Evolutionary conservation across 164 flowering plant genomes (phyloP).

Genomic region (Berberis thunbergii): DNA sequence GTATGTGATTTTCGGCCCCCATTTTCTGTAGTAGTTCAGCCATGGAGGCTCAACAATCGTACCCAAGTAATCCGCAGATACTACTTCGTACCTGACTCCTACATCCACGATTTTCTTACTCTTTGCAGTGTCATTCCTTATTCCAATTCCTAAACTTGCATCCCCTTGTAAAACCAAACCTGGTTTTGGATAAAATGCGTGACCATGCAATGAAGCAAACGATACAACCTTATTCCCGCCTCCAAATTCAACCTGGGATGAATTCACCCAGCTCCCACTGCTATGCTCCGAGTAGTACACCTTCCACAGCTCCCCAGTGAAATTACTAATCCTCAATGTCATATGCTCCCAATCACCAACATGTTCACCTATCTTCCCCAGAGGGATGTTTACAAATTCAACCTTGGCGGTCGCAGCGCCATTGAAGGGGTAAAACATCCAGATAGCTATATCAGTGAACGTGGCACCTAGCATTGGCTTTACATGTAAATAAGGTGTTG

Average conservation of each 20-base stretch:
- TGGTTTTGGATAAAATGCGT: constrained; percentile 29
- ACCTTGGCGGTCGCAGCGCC: constrained; percentile 39
- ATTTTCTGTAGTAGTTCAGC: constrained; percentile 22
- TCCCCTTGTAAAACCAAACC: constrained; percentile 32
- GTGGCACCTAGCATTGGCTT: constrained; percentile 73
- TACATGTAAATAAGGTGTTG: constrained; percentile 50
- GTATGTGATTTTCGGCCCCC: constrained; percentile 30
- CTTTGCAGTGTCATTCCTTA: constrained; percentile 34
- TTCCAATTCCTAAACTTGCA: constrained; percentile 20
- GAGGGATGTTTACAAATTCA: constrained; percentile 17
- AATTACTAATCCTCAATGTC: constrained; percentile 46
- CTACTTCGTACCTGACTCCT: constrained; percentile 14
- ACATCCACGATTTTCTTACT: constrained; percentile 22
- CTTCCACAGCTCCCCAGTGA: constrained; percentile 34
- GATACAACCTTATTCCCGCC: constrained; percentile 27
- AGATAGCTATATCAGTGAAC: constrained; percentile 56
- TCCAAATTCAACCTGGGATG: constrained; percentile 30
- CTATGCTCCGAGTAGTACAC: constrained; percentile 37
- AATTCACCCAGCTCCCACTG: constrained; percentile 30
- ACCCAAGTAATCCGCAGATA: constrained; percentile 25
- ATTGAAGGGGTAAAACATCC: constrained; percentile 79
- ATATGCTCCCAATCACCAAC: constrained; percentile 63
- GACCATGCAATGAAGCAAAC: constrained; percentile 40
- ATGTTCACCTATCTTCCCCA: constrained; percentile 47
- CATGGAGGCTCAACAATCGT: constrained; percentile 22